phyloP scores from a whole-genome alignment of 179 eudicot genomes.

The Heliamphora pulchella region DNA sequence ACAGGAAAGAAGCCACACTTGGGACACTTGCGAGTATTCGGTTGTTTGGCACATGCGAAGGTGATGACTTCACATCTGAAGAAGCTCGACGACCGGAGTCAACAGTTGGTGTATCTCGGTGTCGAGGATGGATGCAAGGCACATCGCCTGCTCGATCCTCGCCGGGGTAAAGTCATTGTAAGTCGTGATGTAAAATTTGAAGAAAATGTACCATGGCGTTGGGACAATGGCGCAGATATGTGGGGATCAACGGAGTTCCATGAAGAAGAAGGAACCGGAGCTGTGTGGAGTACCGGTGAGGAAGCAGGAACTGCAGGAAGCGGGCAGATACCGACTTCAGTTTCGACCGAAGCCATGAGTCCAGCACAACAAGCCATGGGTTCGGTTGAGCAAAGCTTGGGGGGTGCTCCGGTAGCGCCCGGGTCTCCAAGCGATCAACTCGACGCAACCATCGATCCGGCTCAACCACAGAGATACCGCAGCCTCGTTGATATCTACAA shows the following conservation, averaged over 20 bases:
- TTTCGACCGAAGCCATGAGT: constrained; percentile 3
- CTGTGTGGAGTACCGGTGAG: too few relatives aligned
- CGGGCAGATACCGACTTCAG: constrained; percentile 1
- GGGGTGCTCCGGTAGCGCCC: not conserved
- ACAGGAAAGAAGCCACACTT: not conserved
- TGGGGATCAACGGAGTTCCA: constrained; percentile 6
- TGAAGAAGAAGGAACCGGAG: not conserved
- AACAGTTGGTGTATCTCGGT: constrained; percentile 9
- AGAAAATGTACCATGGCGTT: constrained; percentile 1
- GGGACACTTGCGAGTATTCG: constrained; percentile 10
- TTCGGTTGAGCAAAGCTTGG: not conserved
- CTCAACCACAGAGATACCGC: constrained; percentile 7
- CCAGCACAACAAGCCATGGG: constrained; percentile 2
- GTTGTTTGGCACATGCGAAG: constrained; percentile 9
- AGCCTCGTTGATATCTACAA: constrained; percentile 7
- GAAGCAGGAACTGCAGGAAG: too few relatives aligned
- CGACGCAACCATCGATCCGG: not conserved
- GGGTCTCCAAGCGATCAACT: not conserved
- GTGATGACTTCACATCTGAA: not conserved
- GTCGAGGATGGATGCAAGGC: constrained; percentile 11
- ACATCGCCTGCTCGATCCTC: constrained; percentile 10
- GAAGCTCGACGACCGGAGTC: constrained; percentile 10
- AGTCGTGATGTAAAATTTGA: not conserved
- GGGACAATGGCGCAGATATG: constrained; percentile 1
- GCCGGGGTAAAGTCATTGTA: constrained; percentile 10